phyloP scores from a whole-genome alignment of 805 yeast species.

The Metschnikowia bowlesiae region DNA sequence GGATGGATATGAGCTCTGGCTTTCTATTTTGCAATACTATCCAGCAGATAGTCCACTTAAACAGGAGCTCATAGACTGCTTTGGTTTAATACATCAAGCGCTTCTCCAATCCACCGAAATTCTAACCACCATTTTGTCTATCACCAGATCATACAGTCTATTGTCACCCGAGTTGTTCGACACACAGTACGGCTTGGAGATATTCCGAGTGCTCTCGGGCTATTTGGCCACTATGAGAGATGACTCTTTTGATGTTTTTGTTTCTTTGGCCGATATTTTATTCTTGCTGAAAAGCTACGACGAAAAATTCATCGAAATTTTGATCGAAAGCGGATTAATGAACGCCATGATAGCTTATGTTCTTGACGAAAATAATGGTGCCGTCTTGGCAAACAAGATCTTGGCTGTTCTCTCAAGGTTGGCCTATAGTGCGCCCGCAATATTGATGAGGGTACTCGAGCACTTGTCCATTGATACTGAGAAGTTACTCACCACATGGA shows the following conservation, averaged over 20 bases:
- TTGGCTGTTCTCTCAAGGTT: constrained; percentile 35
- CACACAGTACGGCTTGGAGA: constrained; percentile 31
- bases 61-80: constrained; percentile 39
- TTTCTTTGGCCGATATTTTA: constrained; percentile 51
- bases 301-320: constrained; percentile 24
- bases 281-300: constrained; percentile 27
- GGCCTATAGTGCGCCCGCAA: constrained; percentile 30
- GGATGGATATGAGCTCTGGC: constrained; percentile 86
- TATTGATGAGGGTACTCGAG: constrained; percentile 31
- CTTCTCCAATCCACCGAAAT: constrained; percentile 71
- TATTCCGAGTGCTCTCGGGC: constrained; percentile 48
- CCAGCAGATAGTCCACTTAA: constrained; percentile 37
- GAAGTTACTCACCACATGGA: constrained; percentile 32
- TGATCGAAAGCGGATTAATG: constrained; percentile 44
- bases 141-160: constrained; percentile 59
- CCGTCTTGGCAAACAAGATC: constrained; percentile 36
- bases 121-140: constrained; percentile 56
- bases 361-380: constrained; percentile 40
- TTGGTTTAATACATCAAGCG: constrained; percentile 53
- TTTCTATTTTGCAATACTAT: constrained; percentile 57
- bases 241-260: constrained; percentile 56
- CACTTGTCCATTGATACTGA: constrained; percentile 24
- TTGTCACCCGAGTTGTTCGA: constrained; percentile 40
- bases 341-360: constrained; percentile 38
- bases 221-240: constrained; percentile 63